Conservation (phyloP, 2,329 filamentous ascomycete species). For the Fusarium udum region DNA sequence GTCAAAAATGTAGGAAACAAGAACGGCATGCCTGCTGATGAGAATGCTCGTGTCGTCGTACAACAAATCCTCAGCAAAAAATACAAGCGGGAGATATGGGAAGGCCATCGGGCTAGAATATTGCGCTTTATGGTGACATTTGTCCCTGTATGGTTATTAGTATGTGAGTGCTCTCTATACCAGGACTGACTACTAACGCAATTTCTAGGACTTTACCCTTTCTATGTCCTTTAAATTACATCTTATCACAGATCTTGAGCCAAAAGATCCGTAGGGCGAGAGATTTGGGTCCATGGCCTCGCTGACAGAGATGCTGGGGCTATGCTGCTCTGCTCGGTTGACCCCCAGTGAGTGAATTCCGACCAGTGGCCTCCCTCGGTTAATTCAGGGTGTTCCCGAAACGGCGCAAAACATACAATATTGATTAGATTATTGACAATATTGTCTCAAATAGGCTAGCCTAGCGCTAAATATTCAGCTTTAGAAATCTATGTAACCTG, state of each 20-base stretch:
- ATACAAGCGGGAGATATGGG: not conserved
- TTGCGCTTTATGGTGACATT: not conserved
- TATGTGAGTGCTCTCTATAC: not conserved
- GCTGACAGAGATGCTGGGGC: too few species aligned
- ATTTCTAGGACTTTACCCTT: not conserved
- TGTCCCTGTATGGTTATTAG: not conserved
- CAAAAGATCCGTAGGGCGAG: too few species aligned
- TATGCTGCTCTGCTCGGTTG: too few species aligned
- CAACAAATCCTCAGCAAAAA: not conserved
- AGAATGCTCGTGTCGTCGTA: not conserved
- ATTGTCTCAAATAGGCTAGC: too few species aligned
- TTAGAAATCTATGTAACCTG: too few species aligned
- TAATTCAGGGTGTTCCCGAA: too few species aligned
- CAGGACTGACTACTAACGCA: rapidly evolving
- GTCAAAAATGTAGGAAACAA: not conserved
- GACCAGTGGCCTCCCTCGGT: too few species aligned
- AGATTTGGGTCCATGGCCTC: rapidly evolving
- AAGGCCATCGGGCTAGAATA: not conserved
- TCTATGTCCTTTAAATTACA: not conserved
- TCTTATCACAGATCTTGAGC: not conserved
- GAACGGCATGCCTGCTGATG: not conserved
- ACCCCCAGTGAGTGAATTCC: too few species aligned
- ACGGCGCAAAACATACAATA: too few species aligned
- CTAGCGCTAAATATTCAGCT: too few species aligned
- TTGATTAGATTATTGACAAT: too few species aligned